Evolutionary conservation across 2,329 filamentous ascomycete genomes (phyloP), one percentile per base, ranked within the genome.

Genomic region (Ophiostoma sp.): DNA sequence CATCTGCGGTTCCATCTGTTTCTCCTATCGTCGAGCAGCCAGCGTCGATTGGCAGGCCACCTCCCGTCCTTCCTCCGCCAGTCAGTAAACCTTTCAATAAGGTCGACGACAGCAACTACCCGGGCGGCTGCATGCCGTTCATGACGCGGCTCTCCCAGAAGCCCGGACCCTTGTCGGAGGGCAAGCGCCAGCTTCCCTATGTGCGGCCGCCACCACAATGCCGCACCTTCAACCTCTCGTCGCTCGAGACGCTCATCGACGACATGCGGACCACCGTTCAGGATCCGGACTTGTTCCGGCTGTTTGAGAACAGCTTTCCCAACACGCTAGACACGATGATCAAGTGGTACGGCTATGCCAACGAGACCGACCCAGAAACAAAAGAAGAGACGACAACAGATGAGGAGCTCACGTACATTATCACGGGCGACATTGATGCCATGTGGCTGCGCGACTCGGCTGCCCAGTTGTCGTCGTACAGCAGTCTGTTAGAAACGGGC

Each of bases 131-230:
- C 36, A 73, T 71, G 72, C 69, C 69, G 59, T 73, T 71, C n/a
- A 66, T 70, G 63, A 59, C 73, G 28, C 75, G 78, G 36, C 79
- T 79, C 72, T 45, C 31, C 2, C 71, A 72, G 33, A 77, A 72
- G 52, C 79, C 80, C 80, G 83, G 86, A 42, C 95, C 95, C 1
- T 90, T 90, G 78, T 97, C 93, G 76, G 82, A 87, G n/a, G 95
- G 95, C 15, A 89, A 89, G 8, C 88, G 95, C 79, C 84, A 88
- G 73, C 89, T 97, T 8, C 92, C 94, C 0, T 97, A 88, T 80
- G 94, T 97, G 84, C 89, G 95, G 36, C 95, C 95, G 0, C 87
- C 87, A 1, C 84, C 87, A 70, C 87, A 89, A 78, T 98, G 95
- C 80, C 91, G 95, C 70, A 97, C 93, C 0, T 97, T 96, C 84